phyloP scores from a whole-genome alignment of 108 stramenopile species.

The Skeletonema menzelii region DNA sequence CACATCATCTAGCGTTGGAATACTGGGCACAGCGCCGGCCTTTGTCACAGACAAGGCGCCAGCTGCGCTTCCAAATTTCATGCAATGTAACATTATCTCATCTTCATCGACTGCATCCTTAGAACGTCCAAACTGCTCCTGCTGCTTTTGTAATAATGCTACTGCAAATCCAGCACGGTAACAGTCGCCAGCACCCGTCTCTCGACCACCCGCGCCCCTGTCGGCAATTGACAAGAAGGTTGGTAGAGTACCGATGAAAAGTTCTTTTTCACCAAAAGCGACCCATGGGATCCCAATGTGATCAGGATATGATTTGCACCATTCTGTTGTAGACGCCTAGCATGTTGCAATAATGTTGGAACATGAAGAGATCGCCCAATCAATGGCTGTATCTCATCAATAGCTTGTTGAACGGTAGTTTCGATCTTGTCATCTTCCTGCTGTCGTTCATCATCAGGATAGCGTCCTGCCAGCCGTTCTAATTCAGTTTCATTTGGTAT shows the following conservation, averaged over 20 bases:
- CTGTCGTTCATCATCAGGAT: conserved; percentile 8
- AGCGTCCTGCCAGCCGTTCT: conserved; percentile 53
- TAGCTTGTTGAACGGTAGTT: conserved; percentile 2
- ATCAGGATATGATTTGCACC: conserved; percentile 74
- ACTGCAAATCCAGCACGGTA: conserved; percentile 86
- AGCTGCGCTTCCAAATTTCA: conserved; percentile 76
- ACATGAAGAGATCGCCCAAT: conserved; percentile 20
- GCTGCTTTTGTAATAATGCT: conserved; percentile 52
- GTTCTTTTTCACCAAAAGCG: conserved; percentile 41
- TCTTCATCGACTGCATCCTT: conserved; percentile 7
- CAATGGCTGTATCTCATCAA: conserved; percentile 28
- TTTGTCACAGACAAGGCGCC: conserved; percentile 71
- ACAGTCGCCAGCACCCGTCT: conserved; percentile 86
- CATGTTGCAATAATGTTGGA: conserved; percentile 1
- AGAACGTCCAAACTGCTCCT: conserved; percentile 35
- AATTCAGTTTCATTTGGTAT: conserved; percentile 82
- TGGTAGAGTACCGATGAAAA: conserved; percentile 28
- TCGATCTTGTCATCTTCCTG: conserved; percentile 17
- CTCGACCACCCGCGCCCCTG: conserved; percentile 62
- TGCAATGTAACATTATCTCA: conserved; percentile 30
- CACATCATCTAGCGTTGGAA: conserved; percentile 59
- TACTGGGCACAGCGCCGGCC: conserved; percentile 57
- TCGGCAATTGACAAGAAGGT: conserved; percentile 34
- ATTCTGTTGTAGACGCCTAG: conserved; percentile 35
- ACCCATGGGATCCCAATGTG: conserved; percentile 65